Evolutionary conservation across 345 rosid genomes (phyloP).

Genomic region (Salix brachista): DNA sequence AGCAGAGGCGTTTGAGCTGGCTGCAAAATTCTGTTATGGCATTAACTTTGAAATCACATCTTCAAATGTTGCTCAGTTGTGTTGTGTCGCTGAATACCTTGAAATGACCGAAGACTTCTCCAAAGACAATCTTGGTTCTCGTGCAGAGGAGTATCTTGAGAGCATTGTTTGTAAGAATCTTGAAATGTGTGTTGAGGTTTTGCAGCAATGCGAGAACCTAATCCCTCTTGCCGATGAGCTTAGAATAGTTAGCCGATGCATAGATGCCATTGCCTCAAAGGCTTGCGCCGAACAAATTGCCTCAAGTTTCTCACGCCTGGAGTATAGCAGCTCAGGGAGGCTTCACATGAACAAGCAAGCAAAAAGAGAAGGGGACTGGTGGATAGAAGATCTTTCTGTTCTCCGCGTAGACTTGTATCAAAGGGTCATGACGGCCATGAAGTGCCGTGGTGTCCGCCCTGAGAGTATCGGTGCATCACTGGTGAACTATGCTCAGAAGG

Average conservation of each 20-base stretch:
- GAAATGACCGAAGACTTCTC: slow-evolving; percentile 93
- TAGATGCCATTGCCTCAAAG: slow-evolving; percentile 88
- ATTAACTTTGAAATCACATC: slow-evolving; percentile 88
- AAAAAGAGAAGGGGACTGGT: slow-evolving; percentile 88
- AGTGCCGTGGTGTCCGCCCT: slow-evolving; percentile 89
- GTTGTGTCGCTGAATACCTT: slow-evolving; percentile 81
- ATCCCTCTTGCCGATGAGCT: slow-evolving; percentile 95
- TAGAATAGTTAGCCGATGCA: slow-evolving; percentile 67
- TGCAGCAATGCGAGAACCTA: slow-evolving; percentile 80
- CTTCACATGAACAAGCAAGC: slow-evolving; percentile 86
- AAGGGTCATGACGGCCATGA: slow-evolving; percentile 84
- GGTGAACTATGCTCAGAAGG: slow-evolving; percentile 78
- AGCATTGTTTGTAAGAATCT: slow-evolving; percentile 81
- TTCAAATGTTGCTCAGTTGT: slow-evolving; percentile 77
- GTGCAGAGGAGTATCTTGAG: slow-evolving; percentile 87
- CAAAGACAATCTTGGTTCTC: slow-evolving; percentile 74
- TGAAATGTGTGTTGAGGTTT: slow-evolving; percentile 79
- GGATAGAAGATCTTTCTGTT: slow-evolving; percentile 90
- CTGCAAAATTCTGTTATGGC: slow-evolving; percentile 92
- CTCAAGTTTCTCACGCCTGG: slow-evolving; percentile 88
- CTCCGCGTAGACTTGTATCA: slow-evolving; percentile 76
- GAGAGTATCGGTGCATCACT: slow-evolving; percentile 93
- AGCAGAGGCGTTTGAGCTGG: slow-evolving; percentile 71
- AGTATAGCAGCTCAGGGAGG: slow-evolving; percentile 97
- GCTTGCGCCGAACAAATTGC: slow-evolving; percentile 92